A percentile compares a stretch with the other conserved stretches of the same genome.
Evolutionary conservation across 495 filamentous ascomycete species (phyloP).

Genomic region (Bathelium albidoporum): DNA sequence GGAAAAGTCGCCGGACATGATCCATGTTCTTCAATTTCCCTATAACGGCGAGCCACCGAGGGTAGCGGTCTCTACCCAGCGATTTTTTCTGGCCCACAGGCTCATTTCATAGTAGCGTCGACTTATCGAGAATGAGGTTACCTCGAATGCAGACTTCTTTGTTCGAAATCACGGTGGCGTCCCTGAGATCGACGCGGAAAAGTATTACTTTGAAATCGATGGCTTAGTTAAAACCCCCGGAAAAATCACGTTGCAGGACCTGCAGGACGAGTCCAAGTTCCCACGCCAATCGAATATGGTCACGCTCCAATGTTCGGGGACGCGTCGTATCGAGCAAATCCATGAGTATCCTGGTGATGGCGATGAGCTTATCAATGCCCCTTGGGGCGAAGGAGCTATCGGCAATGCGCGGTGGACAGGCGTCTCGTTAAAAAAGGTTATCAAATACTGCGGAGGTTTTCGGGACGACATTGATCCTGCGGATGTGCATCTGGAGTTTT

Average conservation of each 20-base stretch:
- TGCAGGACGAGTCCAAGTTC: slow-evolving; percentile 46
- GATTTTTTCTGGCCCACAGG: not conserved
- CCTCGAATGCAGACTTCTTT: slow-evolving; percentile 49
- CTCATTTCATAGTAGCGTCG: slow-evolving; percentile 17
- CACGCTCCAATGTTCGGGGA: slow-evolving; percentile 56
- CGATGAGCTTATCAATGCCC: slow-evolving; percentile 57
- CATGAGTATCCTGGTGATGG: slow-evolving; percentile 50
- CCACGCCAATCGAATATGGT: slow-evolving; percentile 41
- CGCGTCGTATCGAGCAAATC: slow-evolving; percentile 58
- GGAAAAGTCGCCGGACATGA: slow-evolving; percentile 55
- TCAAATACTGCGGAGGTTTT: slow-evolving; percentile 55
- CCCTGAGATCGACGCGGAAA: slow-evolving; percentile 45
- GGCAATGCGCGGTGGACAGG: slow-evolving; percentile 53
- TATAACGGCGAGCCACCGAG: slow-evolving; percentile 59
- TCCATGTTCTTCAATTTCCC: slow-evolving; percentile 58
- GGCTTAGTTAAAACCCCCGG: slow-evolving; percentile 48
- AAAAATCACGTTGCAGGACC: slow-evolving; percentile 41
- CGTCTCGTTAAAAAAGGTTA: slow-evolving; percentile 52
- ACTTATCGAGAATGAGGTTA: slow-evolving; percentile 40
- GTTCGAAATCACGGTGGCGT: slow-evolving; percentile 59
- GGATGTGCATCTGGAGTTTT: slow-evolving; percentile 51
- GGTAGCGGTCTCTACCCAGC: slow-evolving; percentile 10
- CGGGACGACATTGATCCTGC: slow-evolving; percentile 24
- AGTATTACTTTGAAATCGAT: slow-evolving; percentile 41
- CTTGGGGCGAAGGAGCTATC: slow-evolving; percentile 59